Percentiles rank a stretch among this genome's conserved stretches.
These are phyloP conservation scores for Diophrys appendiculata DNA, from an alignment of 73 alveolate genomes.

Conservation along the genomic window DNA sequence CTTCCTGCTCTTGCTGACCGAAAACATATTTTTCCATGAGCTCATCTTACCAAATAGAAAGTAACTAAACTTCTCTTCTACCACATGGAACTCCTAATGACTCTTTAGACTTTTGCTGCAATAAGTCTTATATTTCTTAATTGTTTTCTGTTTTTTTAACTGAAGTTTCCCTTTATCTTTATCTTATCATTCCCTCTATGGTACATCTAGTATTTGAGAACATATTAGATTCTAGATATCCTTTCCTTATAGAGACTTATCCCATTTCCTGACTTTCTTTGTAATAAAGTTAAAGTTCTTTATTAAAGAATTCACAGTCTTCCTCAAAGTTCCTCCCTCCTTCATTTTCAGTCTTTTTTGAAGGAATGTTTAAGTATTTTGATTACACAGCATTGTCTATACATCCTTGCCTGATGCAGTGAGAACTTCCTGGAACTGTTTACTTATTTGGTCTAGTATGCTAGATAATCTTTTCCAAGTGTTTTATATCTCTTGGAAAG, in stretches of 20 bases:
- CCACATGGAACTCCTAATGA: conserved; percentile 54
- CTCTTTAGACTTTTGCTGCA: not conserved
- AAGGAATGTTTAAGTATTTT: not conserved
- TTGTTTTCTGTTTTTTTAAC: not conserved
- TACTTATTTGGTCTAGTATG: conserved; percentile 30
- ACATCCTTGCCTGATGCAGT: conserved; percentile 18
- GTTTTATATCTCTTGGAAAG: conserved; percentile 40
- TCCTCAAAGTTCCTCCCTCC: conserved; percentile 34
- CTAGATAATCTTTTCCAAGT: conserved; percentile 33
- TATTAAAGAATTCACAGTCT: conserved; percentile 30
- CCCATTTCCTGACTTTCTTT: conserved; percentile 35
- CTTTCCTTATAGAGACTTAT: conserved; percentile 18
- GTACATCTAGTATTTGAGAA: conserved; percentile 41
- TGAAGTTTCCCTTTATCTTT: not conserved
- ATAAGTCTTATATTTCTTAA: not conserved
- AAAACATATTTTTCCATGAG: conserved; percentile 48
- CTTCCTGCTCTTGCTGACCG: conserved; percentile 21
- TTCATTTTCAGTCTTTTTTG: conserved; percentile 7
- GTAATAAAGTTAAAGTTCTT: conserved; percentile 31
- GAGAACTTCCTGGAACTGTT: conserved; percentile 25
- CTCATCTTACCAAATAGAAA: conserved; percentile 46
- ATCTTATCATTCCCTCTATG: conserved; percentile 39
- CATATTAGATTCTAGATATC: conserved; percentile 54
- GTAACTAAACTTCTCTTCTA: conserved; percentile 37
- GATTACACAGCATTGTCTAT: conserved; percentile 11